Evolutionary conservation across 2,329 filamentous ascomycete genomes (phyloP), one percentile per base, ranked within the genome.

Genomic region (Sclerotinia minor): DNA sequence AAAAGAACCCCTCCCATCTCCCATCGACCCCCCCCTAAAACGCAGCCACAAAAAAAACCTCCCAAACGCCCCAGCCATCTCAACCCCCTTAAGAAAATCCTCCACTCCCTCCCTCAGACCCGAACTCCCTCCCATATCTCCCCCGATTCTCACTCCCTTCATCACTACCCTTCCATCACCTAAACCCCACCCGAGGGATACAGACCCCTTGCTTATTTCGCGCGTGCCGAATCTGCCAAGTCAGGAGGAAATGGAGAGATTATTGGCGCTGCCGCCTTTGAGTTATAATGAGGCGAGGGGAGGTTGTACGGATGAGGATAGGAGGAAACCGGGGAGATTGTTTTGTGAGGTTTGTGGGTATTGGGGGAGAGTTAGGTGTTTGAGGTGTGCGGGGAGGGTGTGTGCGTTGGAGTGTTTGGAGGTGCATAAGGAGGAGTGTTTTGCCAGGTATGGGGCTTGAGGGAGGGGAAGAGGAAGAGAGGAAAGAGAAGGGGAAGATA

Each of bases 331-430:
- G 2, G 80, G 81, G 58, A 82, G 90, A 69, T 80, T 81, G 47
- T 94, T 94, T 77, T 94, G 91, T 78, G 89, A 89, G 76, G 87
- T 92, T 44, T 94, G 91, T 76, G 91, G 91, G 19, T 94, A 93
- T 78, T 94, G 91, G 91, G 91, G 91, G 2, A 81, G 88, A 52
- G 88, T 92, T 57, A 85, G 84, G 78, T 94, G 91, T 79, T 84
- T 89, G 77, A 92, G 90, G 80, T 94, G 91, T 79, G 90, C 90
- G n/a, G 85, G 85, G 57, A 83, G 89, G 73, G 87, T 92, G n/a
- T 94, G 91, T 77, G 90, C 90, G 50, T 78, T 94, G 72, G 88
- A 91, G 69, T 94, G 91, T 74, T 82, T 92, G 73, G 87, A 87
- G 75, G 82, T 84, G 70, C 91, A 94, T 77, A 84, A 87, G 65